phyloP scores from a whole-genome alignment of 164 flowering plant genomes.

The Paratinospora sagittata region DNA sequence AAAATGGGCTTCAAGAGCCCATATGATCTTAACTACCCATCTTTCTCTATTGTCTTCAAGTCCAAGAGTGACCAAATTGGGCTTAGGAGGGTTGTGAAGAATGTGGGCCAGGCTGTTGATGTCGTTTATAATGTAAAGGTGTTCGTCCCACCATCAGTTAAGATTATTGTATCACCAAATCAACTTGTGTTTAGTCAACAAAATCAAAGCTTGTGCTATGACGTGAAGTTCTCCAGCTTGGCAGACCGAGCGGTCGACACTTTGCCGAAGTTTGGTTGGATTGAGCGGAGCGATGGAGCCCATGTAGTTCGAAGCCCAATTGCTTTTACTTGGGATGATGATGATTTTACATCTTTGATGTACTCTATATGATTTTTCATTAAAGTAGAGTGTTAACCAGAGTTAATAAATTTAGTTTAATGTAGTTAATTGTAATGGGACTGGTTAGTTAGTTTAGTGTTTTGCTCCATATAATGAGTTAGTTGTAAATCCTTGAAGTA shows the following conservation, averaged over 20 bases:
- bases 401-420: no score
- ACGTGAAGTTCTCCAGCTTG: constrained; percentile 40
- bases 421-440: no score
- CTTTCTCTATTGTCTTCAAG: constrained; percentile 60
- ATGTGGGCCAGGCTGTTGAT: constrained; percentile 46
- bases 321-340: constrained; percentile 40
- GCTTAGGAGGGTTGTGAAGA: constrained; percentile 55
- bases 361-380: not conserved
- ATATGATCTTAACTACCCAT: constrained; percentile 78
- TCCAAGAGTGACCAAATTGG: constrained; percentile 20
- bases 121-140: constrained; percentile 60
- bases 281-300: constrained; percentile 73
- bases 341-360: constrained; percentile 21
- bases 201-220: constrained; percentile 37
- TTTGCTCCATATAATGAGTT: no score
- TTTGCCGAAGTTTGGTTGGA: constrained; percentile 39
- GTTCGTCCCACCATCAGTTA: constrained; percentile 40
- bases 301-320: constrained; percentile 76
- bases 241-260: not conserved
- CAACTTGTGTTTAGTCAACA: constrained; percentile 52
- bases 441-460: no score
- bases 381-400: no score
- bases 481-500: no score
- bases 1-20: constrained; percentile 29
- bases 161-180: constrained; percentile 50